A percentile compares a stretch with the other conserved stretches of the same genome.
These are phyloP conservation scores for Vanderwaltozyma polyspora DNA, from an alignment of 805 yeast species.

Conservation along the genomic window DNA sequence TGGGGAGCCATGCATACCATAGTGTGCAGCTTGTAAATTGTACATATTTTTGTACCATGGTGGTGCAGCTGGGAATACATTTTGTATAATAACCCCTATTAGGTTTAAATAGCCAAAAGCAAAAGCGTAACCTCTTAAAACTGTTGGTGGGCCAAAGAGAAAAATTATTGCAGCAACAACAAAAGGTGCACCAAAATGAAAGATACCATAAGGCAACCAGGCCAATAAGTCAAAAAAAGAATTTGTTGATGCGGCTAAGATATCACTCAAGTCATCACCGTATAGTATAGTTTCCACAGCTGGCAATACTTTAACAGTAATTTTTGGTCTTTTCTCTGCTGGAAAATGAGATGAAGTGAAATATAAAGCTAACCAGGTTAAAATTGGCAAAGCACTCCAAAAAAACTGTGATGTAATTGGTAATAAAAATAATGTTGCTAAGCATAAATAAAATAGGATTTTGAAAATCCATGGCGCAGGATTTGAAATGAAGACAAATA, in stretches of 20 bases:
- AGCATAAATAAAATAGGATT: slow-evolving; percentile 26
- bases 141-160: slow-evolving; percentile 83
- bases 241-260: slow-evolving; percentile 61
- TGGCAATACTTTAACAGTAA: slow-evolving; percentile 77
- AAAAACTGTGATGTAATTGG: slow-evolving; percentile 81
- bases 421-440: slow-evolving; percentile 40
- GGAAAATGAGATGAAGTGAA: slow-evolving; percentile 73
- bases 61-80: slow-evolving; percentile 85
- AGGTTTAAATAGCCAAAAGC: slow-evolving; percentile 92
- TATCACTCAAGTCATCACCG: slow-evolving; percentile 79
- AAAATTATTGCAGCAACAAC: slow-evolving; percentile 68
- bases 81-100: slow-evolving; percentile 71
- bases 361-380: slow-evolving; percentile 75
- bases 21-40: slow-evolving; percentile 83
- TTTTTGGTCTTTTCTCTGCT: slow-evolving; percentile 66
- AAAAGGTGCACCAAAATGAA: slow-evolving; percentile 86
- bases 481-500: slow-evolving; percentile 46
- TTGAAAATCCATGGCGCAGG: slow-evolving; percentile 39
- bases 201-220: slow-evolving; percentile 88
- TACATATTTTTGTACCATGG: slow-evolving; percentile 89
- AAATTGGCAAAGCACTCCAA: slow-evolving; percentile 68
- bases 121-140: slow-evolving; percentile 72
- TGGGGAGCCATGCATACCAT: slow-evolving; percentile 84
- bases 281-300: slow-evolving; percentile 84
- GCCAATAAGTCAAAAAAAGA: slow-evolving; percentile 65